Evolutionary conservation across 148 eudicot genomes (phyloP), one percentile per base, ranked within the genome.

Genomic region (Rhododendron molle): DNA sequence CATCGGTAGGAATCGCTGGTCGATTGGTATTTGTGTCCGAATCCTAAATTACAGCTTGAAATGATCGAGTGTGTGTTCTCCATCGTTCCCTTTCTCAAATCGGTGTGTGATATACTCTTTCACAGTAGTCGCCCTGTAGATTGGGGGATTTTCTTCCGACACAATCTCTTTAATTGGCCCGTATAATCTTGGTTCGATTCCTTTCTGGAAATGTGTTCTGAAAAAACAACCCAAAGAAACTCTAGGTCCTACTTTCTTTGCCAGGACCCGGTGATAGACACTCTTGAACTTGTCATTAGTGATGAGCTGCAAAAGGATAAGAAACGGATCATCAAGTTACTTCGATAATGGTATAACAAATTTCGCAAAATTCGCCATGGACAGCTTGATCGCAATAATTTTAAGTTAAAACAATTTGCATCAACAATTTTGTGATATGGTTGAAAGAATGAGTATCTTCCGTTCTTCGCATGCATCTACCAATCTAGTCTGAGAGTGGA

Each of bases 211-310:
- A 76, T 80, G 44, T 20, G 92, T 89, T 32, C 86, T 92, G 85
- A 93, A 91, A 73, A 93, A 92, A 84, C 88, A 49, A 50, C 92
- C 95, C 14, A 92, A 83, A 8, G 96, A 92, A 15, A 92, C 76
- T 85, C 98, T 88, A 3, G 94, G 93, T 90, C 96, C 91, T 9
- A 76, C 87, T 20, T 43, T 80, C 23, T 88, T 91, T 14, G 93
- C 87, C 28, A 87, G 9, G 26, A 90, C 93, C 83, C 91, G 85
- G 76, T 92, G 94, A 58, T 91, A 83, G 43, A 89, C 83, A n/a
- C 95, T 94, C 62, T 86, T 91, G 86, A 94, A 90, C 83, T 87
- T 91, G 84, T 92, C 94, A 58, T 94, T 92, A 15, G 94, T 81
- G 38, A 94, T 84, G 26, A 94, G 88, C 94, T 92, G 86, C 71